phyloP scores from a whole-genome alignment of 495 filamentous ascomycete genomes.

The Hypoxylon lienhwacheense region DNA sequence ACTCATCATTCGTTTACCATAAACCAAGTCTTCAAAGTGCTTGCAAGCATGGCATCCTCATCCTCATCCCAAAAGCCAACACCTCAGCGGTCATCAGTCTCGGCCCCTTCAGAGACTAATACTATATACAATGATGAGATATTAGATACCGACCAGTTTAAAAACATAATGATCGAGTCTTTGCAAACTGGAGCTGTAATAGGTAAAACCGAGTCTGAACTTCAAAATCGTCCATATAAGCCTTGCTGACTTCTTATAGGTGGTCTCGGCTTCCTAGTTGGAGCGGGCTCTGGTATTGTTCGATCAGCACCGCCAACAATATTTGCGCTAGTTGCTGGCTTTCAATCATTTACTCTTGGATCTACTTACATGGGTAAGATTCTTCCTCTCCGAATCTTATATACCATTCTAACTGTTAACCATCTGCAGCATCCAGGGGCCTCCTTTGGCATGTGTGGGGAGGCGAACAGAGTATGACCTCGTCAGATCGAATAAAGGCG shows the following conservation, averaged over 20 bases:
- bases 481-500: constrained; percentile 59
- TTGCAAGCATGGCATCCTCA: constrained; percentile 17
- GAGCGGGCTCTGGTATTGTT: constrained; percentile 68
- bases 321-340: constrained; percentile 69
- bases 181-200: constrained; percentile 22
- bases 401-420: constrained; percentile 13
- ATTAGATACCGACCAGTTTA: constrained; percentile 5
- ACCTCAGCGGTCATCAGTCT: constrained; percentile 1
- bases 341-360: constrained; percentile 80
- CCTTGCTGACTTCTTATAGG: constrained; percentile 49
- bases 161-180: constrained; percentile 27
- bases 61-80: constrained; percentile 17
- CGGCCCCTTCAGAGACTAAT: constrained; percentile 1
- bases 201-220: constrained; percentile 13
- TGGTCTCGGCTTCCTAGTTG: constrained; percentile 68
- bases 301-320: constrained; percentile 64
- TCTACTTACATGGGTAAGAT: constrained; percentile 72
- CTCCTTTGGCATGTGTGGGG: constrained; percentile 41
- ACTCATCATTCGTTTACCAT: neutral
- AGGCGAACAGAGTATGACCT: constrained; percentile 52
- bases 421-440: constrained; percentile 41
- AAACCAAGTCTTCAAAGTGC: neutral
- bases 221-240: neutral
- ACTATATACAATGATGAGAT: constrained; percentile 1
- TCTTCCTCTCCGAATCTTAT: constrained; percentile 23